These are phyloP conservation scores for Leccinum boreale DNA, from an alignment of 768 basidiomycete species.

Conservation along the genomic window DNA sequence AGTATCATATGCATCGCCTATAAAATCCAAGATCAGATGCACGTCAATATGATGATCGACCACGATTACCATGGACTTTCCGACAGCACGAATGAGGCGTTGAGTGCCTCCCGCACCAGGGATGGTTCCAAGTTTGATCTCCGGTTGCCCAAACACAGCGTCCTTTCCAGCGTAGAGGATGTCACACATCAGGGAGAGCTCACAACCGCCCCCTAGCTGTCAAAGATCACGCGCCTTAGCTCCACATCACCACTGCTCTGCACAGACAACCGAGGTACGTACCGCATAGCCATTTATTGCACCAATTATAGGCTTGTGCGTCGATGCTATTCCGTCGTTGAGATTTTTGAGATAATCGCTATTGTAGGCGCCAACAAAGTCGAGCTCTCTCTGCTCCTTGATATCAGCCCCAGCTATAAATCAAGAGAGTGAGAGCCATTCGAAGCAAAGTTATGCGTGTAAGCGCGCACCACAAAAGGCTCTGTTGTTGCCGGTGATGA, in stretches of 20 bases:
- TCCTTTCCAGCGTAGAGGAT: slow-evolving; percentile 85
- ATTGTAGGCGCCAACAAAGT: slow-evolving; percentile 46
- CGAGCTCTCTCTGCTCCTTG: slow-evolving; percentile 94
- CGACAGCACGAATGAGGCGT: slow-evolving; percentile 77
- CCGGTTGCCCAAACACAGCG: slow-evolving; percentile 92
- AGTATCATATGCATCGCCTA: slow-evolving; percentile 57
- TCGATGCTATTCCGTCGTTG: slow-evolving; percentile 42
- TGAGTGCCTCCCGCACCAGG: slow-evolving; percentile 95
- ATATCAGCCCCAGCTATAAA: slow-evolving; percentile 85
- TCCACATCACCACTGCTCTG: neutral
- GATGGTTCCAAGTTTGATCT: slow-evolving; percentile 92
- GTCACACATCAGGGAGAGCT: slow-evolving; percentile 94
- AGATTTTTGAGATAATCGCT: slow-evolving; percentile 42
- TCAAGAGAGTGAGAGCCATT: neutral
- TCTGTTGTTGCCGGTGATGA: slow-evolving; percentile 86
- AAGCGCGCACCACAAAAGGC: slow-evolving; percentile 51
- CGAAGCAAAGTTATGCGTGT: neutral
- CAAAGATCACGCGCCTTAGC: slow-evolving; percentile 22
- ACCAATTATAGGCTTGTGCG: slow-evolving; percentile 89
- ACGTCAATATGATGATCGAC: neutral
- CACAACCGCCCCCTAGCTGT: slow-evolving; percentile 94
- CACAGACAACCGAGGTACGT: neutral
- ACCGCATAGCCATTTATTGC: slow-evolving; percentile 93
- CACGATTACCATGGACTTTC: slow-evolving; percentile 57
- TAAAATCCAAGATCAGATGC: neutral